These are phyloP conservation scores for Pseudogymnoascus sp. DNA, from an alignment of 2,329 filamentous ascomycete genomes.

Conservation along the genomic window DNA sequence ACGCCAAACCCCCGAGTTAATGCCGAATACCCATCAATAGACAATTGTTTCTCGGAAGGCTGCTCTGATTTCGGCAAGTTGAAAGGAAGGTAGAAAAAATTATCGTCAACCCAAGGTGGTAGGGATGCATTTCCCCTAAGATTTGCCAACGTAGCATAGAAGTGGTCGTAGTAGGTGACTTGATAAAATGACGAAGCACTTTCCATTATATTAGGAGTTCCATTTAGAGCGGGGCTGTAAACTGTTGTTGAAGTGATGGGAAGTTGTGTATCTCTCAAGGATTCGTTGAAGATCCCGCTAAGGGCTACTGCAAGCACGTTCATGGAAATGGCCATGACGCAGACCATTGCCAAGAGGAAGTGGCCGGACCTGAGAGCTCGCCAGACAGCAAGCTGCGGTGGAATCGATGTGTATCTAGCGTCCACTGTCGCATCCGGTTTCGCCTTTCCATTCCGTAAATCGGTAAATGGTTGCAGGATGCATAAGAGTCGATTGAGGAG, in stretches of 20 bases:
- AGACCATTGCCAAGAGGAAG: slow-evolving; percentile 38
- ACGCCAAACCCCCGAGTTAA: slow-evolving; percentile 30
- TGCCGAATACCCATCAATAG: slow-evolving; percentile 18
- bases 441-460: slow-evolving; percentile 36
- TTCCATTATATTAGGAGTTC: neutral
- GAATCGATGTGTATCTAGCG: slow-evolving; percentile 43
- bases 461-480: slow-evolving; percentile 45
- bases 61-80: neutral
- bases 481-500: slow-evolving; percentile 45
- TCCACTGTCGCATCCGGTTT: slow-evolving; percentile 32
- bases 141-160: slow-evolving; percentile 38
- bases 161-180: slow-evolving; percentile 27
- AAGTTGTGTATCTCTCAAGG: neutral
- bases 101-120: slow-evolving; percentile 40
- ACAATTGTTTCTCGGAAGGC: neutral
- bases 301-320: slow-evolving; percentile 47
- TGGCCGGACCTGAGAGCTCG: slow-evolving; percentile 38
- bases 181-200: neutral
- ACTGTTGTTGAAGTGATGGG: neutral
- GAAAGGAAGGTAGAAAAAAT: slow-evolving; percentile 41
- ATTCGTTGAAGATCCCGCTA: slow-evolving; percentile 41
- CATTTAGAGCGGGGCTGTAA: slow-evolving; percentile 11
- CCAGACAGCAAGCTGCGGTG: slow-evolving; percentile 42
- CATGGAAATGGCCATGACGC: slow-evolving; percentile 37
- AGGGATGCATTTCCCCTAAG: slow-evolving; percentile 34